Base-by-base conservation (phyloP, 768 basidiomycete genomes). In the Tricholoma hemisulphureum region DNA sequence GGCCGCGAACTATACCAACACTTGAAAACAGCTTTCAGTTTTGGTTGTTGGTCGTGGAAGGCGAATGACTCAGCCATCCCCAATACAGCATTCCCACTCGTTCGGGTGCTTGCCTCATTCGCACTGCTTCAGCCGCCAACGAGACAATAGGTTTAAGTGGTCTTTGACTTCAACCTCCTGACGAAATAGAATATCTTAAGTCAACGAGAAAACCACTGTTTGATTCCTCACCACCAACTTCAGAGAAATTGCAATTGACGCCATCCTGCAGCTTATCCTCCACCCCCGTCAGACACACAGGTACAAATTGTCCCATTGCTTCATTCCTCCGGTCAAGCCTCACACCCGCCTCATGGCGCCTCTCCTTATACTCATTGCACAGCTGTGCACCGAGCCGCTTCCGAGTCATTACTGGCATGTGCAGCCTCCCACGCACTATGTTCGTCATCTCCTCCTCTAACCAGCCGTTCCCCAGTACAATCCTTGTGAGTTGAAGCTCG, bases 251-350 rank as follows among this genome's bases (percentile, higher is more conserved):
- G 96, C 95, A 67, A 99, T 91, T 95, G 65, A 99, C 96, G 21
- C 95, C 95, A 59, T 98, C 97, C 67, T 99, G 97, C 58, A 99
- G 74, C 74, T 98, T 98, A 71, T 99, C 97, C 71, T 99, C 97
- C 6, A 99, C 97, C n/a, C 96, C 97, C 0, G 97, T 99, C 62
- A 98, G 73, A 2, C 96, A 96, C 6, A 75, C 39, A 99, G 71
- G 70, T 99, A 96, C 31, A 99, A 73, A 60, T 98, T 95, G 35
- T 0, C 81, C 74, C 84, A 95, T 92, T 0, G 87, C 90, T 59
- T 91, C 93, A 64, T 89, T 91, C 56, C 96, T 75, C 4, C 85
- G 85, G 10, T 95, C 91, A 6, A 91, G 77, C 53, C 77, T 78
- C 24, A 98, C 79, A 60, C 91, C 91, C 11, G 97, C 96, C 20